phyloP scores from a whole-genome alignment of 2,329 filamentous ascomycete species.

The Colletotrichum eleusines region DNA sequence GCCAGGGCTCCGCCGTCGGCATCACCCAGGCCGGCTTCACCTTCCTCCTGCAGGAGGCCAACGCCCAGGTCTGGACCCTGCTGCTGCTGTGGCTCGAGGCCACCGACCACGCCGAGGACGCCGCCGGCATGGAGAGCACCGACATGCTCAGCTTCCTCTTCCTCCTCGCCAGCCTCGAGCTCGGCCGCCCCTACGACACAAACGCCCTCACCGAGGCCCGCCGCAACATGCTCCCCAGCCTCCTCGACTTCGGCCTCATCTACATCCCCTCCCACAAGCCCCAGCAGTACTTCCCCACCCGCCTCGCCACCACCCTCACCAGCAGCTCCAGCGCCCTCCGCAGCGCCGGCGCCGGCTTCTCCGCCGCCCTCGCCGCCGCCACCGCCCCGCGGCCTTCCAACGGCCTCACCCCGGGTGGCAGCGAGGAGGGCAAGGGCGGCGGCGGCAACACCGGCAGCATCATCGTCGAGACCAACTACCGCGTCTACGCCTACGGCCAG shows the following conservation, averaged over 20 bases:
- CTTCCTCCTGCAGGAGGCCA: constrained; percentile 93
- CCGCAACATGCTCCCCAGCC: constrained; percentile 87
- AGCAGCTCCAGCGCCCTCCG: constrained; percentile 77
- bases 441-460: constrained; percentile 76
- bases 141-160: constrained; percentile 98
- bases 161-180: constrained; percentile 91
- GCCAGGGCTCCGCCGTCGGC: constrained; percentile 62
- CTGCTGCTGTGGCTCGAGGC: constrained; percentile 93
- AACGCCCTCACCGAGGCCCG: constrained; percentile 85
- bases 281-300: constrained; percentile 85
- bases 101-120: constrained; percentile 69
- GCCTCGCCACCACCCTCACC: constrained; percentile 93
- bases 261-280: constrained; percentile 73
- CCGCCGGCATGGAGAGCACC: constrained; percentile 83
- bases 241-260: constrained; percentile 93
- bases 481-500: constrained; percentile 95
- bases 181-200: constrained; percentile 92
- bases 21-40: constrained; percentile 96
- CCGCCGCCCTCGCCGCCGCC: constrained; percentile 70
- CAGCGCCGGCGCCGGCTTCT: constrained; percentile 75
- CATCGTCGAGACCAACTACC: constrained; percentile 98
- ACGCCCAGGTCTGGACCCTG: constrained; percentile 96
- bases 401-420: constrained; percentile 51
- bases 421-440: constrained; percentile 42
- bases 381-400: constrained; percentile 49